Percentiles rank a stretch among this genome's conserved stretches.
These are phyloP conservation scores for Umbilicus rupestris DNA, from an alignment of 164 flowering plant species.

Conservation along the genomic window DNA sequence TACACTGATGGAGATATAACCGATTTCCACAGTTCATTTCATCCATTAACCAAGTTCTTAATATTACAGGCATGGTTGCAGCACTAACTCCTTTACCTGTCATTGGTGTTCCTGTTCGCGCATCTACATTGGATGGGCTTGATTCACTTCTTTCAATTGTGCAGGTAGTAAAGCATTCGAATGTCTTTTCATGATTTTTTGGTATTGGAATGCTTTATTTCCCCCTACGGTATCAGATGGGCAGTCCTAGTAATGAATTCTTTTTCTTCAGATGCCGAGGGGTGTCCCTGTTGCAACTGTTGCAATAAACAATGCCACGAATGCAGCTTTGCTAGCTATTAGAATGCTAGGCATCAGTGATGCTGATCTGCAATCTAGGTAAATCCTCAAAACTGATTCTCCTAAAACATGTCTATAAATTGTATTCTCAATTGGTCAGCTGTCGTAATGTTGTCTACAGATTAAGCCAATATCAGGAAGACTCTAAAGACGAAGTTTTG, in stretches of 20 bases:
- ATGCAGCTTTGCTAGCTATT: slow-evolving; percentile 83
- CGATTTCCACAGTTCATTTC: not conserved
- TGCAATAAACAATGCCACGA: slow-evolving; percentile 80
- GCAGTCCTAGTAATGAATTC: not conserved
- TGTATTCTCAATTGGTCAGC: not conserved
- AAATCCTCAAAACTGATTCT: not conserved
- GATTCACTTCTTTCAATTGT: slow-evolving; percentile 92
- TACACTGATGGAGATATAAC: not conserved
- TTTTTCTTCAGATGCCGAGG: slow-evolving; percentile 72
- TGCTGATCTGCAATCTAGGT: slow-evolving; percentile 43
- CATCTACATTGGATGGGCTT: slow-evolving; percentile 69
- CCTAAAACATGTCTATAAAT: not conserved
- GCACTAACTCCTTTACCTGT: slow-evolving; percentile 85
- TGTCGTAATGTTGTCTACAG: slow-evolving; percentile 24
- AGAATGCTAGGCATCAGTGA: slow-evolving; percentile 49
- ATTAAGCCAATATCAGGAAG: slow-evolving; percentile 61
- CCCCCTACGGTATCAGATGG: not conserved
- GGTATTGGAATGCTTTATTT: not conserved
- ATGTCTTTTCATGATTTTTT: not conserved
- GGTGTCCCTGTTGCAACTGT: slow-evolving; percentile 96
- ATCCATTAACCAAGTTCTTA: slow-evolving; percentile 4
- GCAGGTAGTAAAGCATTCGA: slow-evolving; percentile 44
- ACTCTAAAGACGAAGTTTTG: slow-evolving; percentile 50
- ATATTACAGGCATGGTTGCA: slow-evolving; percentile 87
- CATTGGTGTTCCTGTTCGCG: slow-evolving; percentile 91